Percentiles rank a stretch among this genome's conserved stretches.
Evolutionary conservation across 2,329 filamentous ascomycete species (phyloP).

Genomic region (Uncinocarpus reesii): DNA sequence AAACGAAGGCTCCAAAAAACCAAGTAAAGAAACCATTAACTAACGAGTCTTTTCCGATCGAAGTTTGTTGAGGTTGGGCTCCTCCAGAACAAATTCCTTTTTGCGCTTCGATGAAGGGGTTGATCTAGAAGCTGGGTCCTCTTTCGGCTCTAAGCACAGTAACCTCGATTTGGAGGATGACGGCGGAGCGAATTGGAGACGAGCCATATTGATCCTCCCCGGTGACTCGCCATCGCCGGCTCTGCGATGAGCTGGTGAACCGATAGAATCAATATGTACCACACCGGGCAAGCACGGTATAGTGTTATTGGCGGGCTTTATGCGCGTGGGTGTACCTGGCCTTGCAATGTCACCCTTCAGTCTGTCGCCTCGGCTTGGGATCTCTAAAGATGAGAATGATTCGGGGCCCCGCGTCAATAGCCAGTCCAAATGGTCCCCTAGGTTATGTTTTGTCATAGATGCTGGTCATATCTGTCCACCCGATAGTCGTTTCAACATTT

Average conservation of each 20-base stretch:
- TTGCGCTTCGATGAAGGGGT: constrained; percentile 19
- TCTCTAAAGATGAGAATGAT: constrained; percentile 25
- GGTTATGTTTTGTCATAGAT: constrained; percentile 43
- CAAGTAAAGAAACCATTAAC: background rate
- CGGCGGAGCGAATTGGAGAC: constrained; percentile 34
- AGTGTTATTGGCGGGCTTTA: background rate
- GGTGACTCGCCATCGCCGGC: constrained; percentile 20
- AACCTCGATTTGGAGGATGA: constrained; percentile 34
- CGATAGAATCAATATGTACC: background rate
- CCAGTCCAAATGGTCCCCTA: constrained; percentile 39
- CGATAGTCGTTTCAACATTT: background rate
- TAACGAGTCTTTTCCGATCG: constrained; percentile 5
- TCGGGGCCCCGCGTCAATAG: constrained; percentile 34
- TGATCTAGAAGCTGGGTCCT: constrained; percentile 18
- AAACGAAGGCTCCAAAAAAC: background rate
- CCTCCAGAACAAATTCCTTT: constrained; percentile 9
- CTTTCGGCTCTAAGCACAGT: constrained; percentile 22
- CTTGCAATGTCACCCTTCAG: constrained; percentile 8
- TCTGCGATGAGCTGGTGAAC: background rate
- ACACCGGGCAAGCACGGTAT: background rate
- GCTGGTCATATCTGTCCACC: constrained; percentile 21
- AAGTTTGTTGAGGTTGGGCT: constrained; percentile 3
- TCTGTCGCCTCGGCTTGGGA: constrained; percentile 15
- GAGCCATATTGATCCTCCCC: constrained; percentile 33
- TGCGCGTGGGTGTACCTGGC: background rate